A percentile compares a stretch with the other conserved stretches of the same genome.
Evolutionary conservation across 768 basidiomycete species (phyloP).

Genomic region (Lactarius pseudohatsudake): DNA sequence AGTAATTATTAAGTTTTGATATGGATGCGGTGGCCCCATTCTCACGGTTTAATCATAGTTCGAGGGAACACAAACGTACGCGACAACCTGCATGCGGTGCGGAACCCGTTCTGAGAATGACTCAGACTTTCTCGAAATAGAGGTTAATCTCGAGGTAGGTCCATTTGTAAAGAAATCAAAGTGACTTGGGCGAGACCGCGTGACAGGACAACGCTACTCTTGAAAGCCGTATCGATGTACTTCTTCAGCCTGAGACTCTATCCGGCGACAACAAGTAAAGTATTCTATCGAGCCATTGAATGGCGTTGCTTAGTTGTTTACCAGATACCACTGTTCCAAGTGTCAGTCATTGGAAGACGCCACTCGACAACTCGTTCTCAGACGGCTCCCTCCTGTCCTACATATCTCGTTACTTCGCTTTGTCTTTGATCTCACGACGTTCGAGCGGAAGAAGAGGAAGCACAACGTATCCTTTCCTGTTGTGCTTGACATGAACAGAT

Average conservation of each 20-base stretch:
- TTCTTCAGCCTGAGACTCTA: constrained; percentile 69
- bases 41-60: constrained; percentile 52
- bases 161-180: background rate
- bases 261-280: constrained; percentile 84
- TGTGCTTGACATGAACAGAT: constrained; percentile 68
- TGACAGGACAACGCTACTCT: constrained; percentile 67
- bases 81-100: constrained; percentile 75
- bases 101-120: constrained; percentile 62
- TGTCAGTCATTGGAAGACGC: constrained; percentile 79
- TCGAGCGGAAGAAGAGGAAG: constrained; percentile 87
- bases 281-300: constrained; percentile 10
- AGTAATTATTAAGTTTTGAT: constrained; percentile 45
- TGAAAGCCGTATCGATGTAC: constrained; percentile 65
- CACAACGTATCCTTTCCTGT: constrained; percentile 76
- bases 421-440: constrained; percentile 74
- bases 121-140: constrained; percentile 83
- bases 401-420: constrained; percentile 95
- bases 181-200: background rate
- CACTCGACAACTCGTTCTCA: constrained; percentile 69
- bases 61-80: constrained; percentile 81
- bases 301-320: constrained; percentile 6
- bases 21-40: background rate
- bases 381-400: constrained; percentile 77
- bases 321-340: constrained; percentile 75
- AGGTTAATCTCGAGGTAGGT: constrained; percentile 75